phyloP scores from a whole-genome alignment of 495 filamentous ascomycete genomes.

The Rusavskia elegans region DNA sequence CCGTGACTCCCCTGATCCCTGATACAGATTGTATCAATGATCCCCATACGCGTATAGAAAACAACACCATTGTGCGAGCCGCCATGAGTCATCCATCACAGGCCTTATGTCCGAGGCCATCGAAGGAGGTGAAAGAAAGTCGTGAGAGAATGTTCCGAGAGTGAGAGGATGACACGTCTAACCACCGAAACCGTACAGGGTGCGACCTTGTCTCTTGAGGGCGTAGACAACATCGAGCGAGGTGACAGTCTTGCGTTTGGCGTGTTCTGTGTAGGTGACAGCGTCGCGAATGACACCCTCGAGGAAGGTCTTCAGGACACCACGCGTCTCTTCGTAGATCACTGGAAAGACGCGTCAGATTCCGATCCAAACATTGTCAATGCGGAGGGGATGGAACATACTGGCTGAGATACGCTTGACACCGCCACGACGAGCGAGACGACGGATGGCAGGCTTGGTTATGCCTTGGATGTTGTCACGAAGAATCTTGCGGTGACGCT shows the following conservation, averaged over 20 bases:
- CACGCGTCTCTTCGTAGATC: constrained; percentile 99
- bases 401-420: constrained; percentile 99
- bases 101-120: background rate
- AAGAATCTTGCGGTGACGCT: constrained; percentile 95
- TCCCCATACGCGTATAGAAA: constrained; percentile 1
- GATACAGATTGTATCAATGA: constrained; percentile 13
- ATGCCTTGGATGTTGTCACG: constrained; percentile 98
- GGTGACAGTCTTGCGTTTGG: constrained; percentile 97
- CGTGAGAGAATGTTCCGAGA: constrained; percentile 9
- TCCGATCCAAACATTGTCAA: background rate
- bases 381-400: constrained; percentile 24
- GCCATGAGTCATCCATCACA: constrained; percentile 9
- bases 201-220: constrained; percentile 89
- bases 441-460: constrained; percentile 99
- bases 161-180: constrained; percentile 32
- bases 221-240: constrained; percentile 95
- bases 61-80: constrained; percentile 4
- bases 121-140: constrained; percentile 7
- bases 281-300: constrained; percentile 99
- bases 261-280: constrained; percentile 98
- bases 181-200: constrained; percentile 98
- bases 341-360: constrained; percentile 31
- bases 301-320: constrained; percentile 99
- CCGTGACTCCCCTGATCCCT: constrained; percentile 12
- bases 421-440: constrained; percentile 98